These are phyloP conservation scores for Malus orientalis DNA, from an alignment of 306 rosid genomes.

Conservation along the genomic window DNA sequence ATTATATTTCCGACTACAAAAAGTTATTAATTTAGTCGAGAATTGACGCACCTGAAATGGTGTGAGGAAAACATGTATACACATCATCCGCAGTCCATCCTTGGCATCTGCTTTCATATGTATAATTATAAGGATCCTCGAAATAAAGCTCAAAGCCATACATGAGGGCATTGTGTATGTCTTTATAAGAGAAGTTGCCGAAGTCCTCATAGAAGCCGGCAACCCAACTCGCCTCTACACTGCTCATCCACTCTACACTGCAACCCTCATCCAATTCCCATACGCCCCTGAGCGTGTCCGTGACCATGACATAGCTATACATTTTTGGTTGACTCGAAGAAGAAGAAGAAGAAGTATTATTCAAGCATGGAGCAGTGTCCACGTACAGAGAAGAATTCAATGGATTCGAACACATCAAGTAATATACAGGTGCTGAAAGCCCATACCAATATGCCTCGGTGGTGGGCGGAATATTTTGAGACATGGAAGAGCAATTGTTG, in stretches of 20 bases:
- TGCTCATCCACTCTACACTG: background rate
- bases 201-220: background rate
- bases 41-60: background rate
- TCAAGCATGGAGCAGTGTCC: background rate
- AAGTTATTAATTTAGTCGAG: background rate
- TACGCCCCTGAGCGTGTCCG: no score
- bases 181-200: no score
- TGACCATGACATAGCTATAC: background rate
- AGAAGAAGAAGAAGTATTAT: background rate
- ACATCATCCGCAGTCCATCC: accelerated
- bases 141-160: no score
- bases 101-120: no score
- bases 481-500: no score
- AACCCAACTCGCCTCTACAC: no score
- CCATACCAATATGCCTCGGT: no score
- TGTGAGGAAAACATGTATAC: background rate
- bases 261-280: background rate
- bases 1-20: no score
- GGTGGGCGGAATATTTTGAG: no score
- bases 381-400: background rate
- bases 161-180: no score
- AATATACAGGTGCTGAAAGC: no score
- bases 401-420: background rate
- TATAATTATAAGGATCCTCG: no score
- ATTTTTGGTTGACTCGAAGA: background rate